These are phyloP conservation scores for Picochlorum costavermella DNA, from an alignment of 139 green algal genomes.

Conservation along the genomic window DNA sequence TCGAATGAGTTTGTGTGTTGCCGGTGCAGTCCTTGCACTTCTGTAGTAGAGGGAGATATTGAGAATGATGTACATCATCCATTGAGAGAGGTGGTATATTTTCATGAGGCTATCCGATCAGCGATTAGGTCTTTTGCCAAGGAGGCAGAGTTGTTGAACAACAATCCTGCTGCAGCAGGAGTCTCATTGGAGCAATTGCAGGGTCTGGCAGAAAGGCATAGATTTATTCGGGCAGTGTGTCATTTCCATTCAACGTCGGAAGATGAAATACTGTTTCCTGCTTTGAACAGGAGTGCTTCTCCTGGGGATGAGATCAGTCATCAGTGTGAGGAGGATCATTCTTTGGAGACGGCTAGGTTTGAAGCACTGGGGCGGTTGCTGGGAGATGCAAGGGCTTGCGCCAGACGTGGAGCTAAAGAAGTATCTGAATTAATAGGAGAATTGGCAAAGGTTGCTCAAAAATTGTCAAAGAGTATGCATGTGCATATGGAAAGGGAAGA, in stretches of 20 bases:
- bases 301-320: neutral
- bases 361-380: conserved; percentile 73
- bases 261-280: conserved; percentile 84
- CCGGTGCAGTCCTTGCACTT: neutral
- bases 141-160: conserved; percentile 47
- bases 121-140: conserved; percentile 64
- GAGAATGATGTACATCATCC: conserved; percentile 17
- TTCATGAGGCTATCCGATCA: conserved; percentile 72
- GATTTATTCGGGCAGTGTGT: conserved; percentile 83
- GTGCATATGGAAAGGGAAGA: conserved; percentile 68
- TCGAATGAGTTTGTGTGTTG: conserved; percentile 6
- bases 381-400: conserved; percentile 60
- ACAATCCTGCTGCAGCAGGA: neutral
- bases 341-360: conserved; percentile 48
- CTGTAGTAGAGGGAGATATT: neutral
- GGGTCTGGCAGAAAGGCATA: conserved; percentile 58
- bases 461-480: conserved; percentile 35
- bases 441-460: conserved; percentile 44
- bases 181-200: conserved; percentile 32
- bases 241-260: conserved; percentile 80
- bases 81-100: conserved; percentile 56
- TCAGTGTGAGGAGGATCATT: conserved; percentile 60
- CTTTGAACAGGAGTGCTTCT: conserved; percentile 29
- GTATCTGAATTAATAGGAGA: conserved; percentile 49
- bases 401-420: conserved; percentile 48